Base-by-base conservation (phyloP, 2,329 filamentous ascomycete genomes). In the Fusarium brachygibbosum region DNA sequence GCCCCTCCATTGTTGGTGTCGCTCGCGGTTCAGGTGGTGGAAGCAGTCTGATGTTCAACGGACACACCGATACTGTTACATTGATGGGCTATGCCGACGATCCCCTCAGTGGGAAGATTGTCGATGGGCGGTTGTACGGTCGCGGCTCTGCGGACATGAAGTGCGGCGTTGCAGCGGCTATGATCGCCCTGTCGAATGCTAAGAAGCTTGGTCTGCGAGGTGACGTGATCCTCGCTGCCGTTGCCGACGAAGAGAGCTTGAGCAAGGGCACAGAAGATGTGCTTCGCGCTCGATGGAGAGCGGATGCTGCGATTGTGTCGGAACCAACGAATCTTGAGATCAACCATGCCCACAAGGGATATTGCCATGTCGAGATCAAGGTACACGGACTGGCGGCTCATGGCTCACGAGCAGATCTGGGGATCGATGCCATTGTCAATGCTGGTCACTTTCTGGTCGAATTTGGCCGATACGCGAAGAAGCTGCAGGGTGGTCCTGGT, bases 91-190 rank as follows among this genome's bases (percentile, higher is more conserved):
- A 87, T 58, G 81, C 82, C 2, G 77, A 75, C 3, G 79, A 86
- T 38, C 77, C 84, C 0, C 70, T 87, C 1, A 81, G 80, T 12
- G 85, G 84, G 4, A 66, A 76, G 10, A 73, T 82, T 7, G 73
- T 76, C 5, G 68, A 82, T 11, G 81, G 79, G 1, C 77, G 77
- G 11, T 69, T 85, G 1, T 81, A 83, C 37, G 84, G 84, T 1
- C 79, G 84, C 13, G 85, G 85, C 0, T 76, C 80, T 6, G 76
- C 81, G 12, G 85, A 86, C 41, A 87, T 87, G 85, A 87, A 87
- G 66, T 75, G 80, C 5, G 84, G 85, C 0, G 51, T 87, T 1
- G 85, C 85, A 6, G 82, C 84, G 4, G 79, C 76, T 6, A 78
- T 87, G 67, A 74, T 80, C 1, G 77, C 83, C 0, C 66, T 85